phyloP scores from a whole-genome alignment of 257 asterid genomes.

The Datura wrightii region DNA sequence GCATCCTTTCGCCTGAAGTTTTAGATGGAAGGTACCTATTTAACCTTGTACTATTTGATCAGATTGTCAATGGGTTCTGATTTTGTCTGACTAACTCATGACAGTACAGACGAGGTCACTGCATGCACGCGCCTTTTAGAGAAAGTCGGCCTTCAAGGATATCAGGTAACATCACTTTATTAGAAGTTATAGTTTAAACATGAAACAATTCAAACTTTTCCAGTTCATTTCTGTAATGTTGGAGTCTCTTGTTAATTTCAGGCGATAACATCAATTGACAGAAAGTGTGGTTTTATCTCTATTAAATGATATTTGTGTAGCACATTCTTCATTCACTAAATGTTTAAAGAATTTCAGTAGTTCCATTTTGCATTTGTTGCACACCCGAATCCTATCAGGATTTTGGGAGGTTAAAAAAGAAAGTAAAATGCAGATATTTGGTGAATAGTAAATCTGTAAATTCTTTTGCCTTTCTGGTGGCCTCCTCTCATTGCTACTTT shows the following conservation, averaged over 20 bases:
- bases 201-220: background rate
- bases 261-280: background rate
- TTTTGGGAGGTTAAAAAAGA: conserved; percentile 2
- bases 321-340: background rate
- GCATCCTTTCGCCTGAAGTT: conserved; percentile 89
- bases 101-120: conserved; percentile 53
- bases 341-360: background rate
- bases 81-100: conserved; percentile 29
- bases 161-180: conserved; percentile 50
- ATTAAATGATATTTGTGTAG: background rate
- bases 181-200: background rate
- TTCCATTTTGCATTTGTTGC: conserved; percentile 19
- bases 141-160: conserved; percentile 55
- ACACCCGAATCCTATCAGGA: background rate
- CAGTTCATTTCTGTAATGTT: conserved; percentile 7
- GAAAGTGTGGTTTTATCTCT: background rate
- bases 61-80: background rate
- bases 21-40: conserved; percentile 73
- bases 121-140: conserved; percentile 57
- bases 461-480: background rate
- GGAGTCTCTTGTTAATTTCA: background rate
- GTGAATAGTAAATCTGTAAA: background rate
- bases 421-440: background rate
- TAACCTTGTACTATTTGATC: conserved; percentile 12
- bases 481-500: background rate